Evolutionary conservation across 495 filamentous ascomycete genomes (phyloP).

Genomic region (Penicillium roqueforti): DNA sequence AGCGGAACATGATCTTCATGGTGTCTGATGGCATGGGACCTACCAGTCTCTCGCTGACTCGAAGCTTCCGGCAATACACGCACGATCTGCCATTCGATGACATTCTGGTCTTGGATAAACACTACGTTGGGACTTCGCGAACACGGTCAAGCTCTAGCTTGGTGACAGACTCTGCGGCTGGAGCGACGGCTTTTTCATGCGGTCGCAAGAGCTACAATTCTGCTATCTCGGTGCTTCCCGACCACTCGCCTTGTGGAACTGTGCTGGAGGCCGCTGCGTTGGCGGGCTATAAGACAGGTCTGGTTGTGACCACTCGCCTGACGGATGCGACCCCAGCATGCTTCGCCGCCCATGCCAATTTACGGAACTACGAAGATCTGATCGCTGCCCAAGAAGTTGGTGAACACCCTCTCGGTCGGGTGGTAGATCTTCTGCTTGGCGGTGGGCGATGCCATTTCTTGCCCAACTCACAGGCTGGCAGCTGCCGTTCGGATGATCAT

Average conservation of each 20-base stretch:
- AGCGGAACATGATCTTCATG: constrained; percentile 96
- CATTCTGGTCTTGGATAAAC: constrained; percentile 72
- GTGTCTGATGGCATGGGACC: constrained; percentile 98
- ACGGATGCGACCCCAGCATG: constrained; percentile 98
- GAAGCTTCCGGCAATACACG: constrained; percentile 72
- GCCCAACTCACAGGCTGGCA: constrained; percentile 67
- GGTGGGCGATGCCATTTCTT: constrained; percentile 93
- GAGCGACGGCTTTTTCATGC: constrained; percentile 94
- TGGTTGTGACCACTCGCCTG: constrained; percentile 92
- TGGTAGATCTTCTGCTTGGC: constrained; percentile 87
- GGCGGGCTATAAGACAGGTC: constrained; percentile 84
- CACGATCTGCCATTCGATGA: constrained; percentile 64
- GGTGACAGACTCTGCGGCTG: constrained; percentile 92
- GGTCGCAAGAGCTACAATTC: constrained; percentile 92
- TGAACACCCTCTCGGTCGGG: constrained; percentile 75
- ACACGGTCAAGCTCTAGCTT: constrained; percentile 77
- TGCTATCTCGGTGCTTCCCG: constrained; percentile 84
- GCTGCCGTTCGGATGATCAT: constrained; percentile 71
- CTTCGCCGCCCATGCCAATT: constrained; percentile 84
- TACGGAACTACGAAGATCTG: constrained; percentile 73
- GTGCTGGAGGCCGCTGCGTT: constrained; percentile 92
- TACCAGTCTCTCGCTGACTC: constrained; percentile 77
- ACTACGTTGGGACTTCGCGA: constrained; percentile 83
- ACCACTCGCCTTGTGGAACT: constrained; percentile 83
- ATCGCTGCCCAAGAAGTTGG: constrained; percentile 92